Percentiles rank a stretch among this genome's conserved stretches.
Evolutionary conservation across 441 rosid genomes (phyloP).

Genomic region (Biscutella laevigata): DNA sequence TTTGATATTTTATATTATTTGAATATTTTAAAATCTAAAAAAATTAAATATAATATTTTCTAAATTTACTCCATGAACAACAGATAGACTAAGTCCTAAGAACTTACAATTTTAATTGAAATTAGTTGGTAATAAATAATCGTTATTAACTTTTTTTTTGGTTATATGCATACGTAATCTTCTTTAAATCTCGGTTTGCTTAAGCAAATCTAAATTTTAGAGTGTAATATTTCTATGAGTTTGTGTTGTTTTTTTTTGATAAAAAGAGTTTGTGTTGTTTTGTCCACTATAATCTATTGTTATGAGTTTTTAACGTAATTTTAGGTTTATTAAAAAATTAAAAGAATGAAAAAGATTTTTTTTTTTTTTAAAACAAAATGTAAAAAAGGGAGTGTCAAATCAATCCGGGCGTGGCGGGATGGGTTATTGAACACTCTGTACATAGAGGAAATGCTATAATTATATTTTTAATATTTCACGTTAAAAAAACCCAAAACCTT

Average conservation of each 20-base stretch:
- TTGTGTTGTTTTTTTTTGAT: too few species aligned
- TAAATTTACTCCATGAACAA: too few species aligned
- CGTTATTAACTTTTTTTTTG: too few species aligned
- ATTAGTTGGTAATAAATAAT: neutral
- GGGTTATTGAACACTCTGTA: constrained; percentile 21
- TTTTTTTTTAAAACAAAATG: too few species aligned
- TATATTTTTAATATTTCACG: constrained; percentile 19
- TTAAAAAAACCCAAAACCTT: constrained; percentile 13
- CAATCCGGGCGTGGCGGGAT: constrained; percentile 30
- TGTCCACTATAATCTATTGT: neutral
- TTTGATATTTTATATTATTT: too few species aligned
- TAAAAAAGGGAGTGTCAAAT: constrained; percentile 26
- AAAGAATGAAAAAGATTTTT: too few species aligned
- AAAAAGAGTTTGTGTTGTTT: too few species aligned
- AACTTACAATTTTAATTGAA: too few species aligned
- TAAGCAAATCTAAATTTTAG: neutral
- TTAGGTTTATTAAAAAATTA: neutral
- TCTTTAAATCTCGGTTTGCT: neutral
- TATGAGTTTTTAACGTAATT: neutral
- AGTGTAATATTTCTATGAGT: neutral
- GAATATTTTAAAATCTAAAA: too few species aligned
- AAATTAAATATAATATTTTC: too few species aligned
- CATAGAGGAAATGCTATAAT: constrained; percentile 20
- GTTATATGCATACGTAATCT: neutral
- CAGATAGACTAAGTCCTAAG: too few species aligned